Conservation (phyloP, 2,329 filamentous ascomycete genomes). For the Calonectria leucothoes region DNA sequence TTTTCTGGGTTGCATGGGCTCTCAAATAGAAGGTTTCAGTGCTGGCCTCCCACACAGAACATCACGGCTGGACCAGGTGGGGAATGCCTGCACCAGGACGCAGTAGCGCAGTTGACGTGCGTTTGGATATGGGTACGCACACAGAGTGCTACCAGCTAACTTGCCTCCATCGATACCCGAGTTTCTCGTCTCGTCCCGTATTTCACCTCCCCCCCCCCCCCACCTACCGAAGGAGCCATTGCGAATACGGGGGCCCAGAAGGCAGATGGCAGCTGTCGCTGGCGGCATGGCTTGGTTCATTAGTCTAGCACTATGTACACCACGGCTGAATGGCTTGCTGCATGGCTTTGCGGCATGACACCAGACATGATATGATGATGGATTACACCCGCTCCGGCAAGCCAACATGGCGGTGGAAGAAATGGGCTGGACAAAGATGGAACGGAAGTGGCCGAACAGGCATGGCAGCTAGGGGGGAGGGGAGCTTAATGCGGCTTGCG, state of each 20-base stretch:
- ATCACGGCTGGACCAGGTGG: conserved; percentile 21
- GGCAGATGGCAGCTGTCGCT: neutral
- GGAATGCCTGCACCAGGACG: conserved; percentile 13
- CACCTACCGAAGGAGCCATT: no score
- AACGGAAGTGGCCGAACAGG: conserved; percentile 16
- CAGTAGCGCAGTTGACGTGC: conserved; percentile 31
- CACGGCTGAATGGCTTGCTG: neutral
- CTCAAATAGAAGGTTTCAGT: conserved; percentile 9
- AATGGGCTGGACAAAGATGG: neutral
- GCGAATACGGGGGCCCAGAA: neutral
- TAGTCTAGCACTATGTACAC: neutral
- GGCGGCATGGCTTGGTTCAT: neutral
- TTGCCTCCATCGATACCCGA: neutral
- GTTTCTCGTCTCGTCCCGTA: conserved; percentile 7
- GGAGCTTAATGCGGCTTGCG: neutral
- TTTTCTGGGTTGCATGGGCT: neutral
- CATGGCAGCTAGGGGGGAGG: conserved; percentile 2
- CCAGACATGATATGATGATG: conserved; percentile 11
- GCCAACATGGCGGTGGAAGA: conserved; percentile 9
- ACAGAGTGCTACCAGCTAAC: neutral
- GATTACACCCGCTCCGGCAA: neutral
- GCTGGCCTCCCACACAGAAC: conserved; percentile 19
- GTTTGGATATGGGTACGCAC: neutral
- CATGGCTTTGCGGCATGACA: neutral
- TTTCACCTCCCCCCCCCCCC: neutral